Conservation (phyloP, 1,284 basidiomycete genomes). For the Afroboletus lepidellus region DNA sequence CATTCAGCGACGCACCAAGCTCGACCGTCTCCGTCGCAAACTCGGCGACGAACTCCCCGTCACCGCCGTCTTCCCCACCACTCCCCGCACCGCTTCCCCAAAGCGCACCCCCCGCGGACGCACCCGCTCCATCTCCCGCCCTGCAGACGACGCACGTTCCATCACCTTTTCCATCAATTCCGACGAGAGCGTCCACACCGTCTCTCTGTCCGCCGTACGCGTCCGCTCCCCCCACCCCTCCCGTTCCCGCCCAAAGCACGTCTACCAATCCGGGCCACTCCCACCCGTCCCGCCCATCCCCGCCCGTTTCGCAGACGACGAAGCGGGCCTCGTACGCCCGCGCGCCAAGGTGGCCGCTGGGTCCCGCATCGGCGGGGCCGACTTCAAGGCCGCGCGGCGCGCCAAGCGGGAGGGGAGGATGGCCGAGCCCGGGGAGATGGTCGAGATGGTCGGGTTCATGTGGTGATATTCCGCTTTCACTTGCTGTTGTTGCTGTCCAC, state of each 20-base stretch:
- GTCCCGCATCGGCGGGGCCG: constrained; percentile 27
- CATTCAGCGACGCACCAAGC: constrained; percentile 49
- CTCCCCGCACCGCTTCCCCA: constrained; percentile 13
- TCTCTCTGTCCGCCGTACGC: constrained; percentile 21
- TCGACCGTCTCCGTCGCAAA: constrained; percentile 56
- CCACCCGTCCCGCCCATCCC: constrained; percentile 27
- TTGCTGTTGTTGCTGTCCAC: not conserved
- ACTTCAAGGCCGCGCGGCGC: constrained; percentile 31
- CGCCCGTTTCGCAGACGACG: constrained; percentile 12
- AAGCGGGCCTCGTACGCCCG: constrained; percentile 19
- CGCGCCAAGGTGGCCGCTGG: constrained; percentile 25
- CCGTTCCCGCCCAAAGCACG: constrained; percentile 11
- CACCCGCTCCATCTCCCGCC: constrained; percentile 5
- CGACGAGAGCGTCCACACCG: constrained; percentile 27
- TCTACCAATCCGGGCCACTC: constrained; percentile 19
- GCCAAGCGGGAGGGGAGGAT: constrained; percentile 29
- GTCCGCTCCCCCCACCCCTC: constrained; percentile 15
- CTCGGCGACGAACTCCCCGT: constrained; percentile 60
- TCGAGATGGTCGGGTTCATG: constrained; percentile 33
- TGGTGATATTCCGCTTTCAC: not conserved
- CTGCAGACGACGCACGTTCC: constrained; percentile 24
- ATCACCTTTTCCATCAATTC: constrained; percentile 31
- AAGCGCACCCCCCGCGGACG: constrained; percentile 1
- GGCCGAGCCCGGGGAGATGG: constrained; percentile 22
- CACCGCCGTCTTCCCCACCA: constrained; percentile 52